Evolutionary conservation across 2,329 filamentous ascomycete genomes (phyloP), one percentile per base, ranked within the genome.

Genomic region (Apiospora sp.): DNA sequence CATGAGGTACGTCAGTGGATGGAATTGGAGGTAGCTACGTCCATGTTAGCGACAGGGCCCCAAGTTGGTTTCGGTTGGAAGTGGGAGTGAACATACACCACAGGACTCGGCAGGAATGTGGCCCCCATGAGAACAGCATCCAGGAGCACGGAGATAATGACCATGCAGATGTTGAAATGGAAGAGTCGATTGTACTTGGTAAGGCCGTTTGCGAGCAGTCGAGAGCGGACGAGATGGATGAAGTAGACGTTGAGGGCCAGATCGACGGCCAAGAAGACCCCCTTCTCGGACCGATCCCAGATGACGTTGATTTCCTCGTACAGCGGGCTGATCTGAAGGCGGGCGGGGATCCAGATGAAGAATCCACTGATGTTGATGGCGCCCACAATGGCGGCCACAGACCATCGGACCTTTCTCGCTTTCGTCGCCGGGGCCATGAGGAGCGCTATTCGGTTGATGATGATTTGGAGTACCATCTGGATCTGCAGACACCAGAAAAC

Each of bases 221-320:
- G 82, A 7, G 77, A 76, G 70, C 82, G 83, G 64, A 85, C 83
- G 24, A 74, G 79, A n/a, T 72, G 70, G 19, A 86, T 79, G 75
- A 87, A 87, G 75, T 85, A 85, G 74, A 79, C 80, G 72, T 86
- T 87, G 44, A 87, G 78, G 4, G 74, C 73, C 3, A 79, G 82
- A 72, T 86, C 85, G 10, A 86, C 79, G 16, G 84, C 64, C 0
- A 84, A 76, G 72, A 85, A 85, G 3, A 86, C 77, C 7, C 80
- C 78, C 73, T 86, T 87, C 54, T 84, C 84, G 49, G 82, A 78
- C 16, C 84, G 83, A 70, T 87, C 85, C 85, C 85, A 87, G 58
- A 85, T 75, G 0, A 81, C 73, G 75, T 86, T 86, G 73, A 86
- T 76, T 43, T 77, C 69, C 58, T 84, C 79, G 41, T 79, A 85